Base-by-base conservation (phyloP, 352 stramenopile species). In the Lagenidium giganteum region DNA sequence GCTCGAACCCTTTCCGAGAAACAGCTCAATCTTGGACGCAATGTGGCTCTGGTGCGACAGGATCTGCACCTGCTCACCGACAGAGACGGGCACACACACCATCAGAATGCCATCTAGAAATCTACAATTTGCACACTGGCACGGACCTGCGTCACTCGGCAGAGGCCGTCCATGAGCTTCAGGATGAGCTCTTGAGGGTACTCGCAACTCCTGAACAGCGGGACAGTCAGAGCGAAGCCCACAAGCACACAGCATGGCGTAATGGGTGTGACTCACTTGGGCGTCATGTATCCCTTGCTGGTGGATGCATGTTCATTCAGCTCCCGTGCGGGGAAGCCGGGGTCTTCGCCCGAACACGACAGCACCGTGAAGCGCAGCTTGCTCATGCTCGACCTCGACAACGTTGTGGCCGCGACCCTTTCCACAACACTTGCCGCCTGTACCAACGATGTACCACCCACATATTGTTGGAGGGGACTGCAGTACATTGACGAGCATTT, bases 111-210 rank as follows among this genome's bases (percentile, higher is more conserved):
- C 5, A 24, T 32, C 17, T 32, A 47, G 17, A 46, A 17, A 8
- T 16, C 17, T 16, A 17, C 35, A 45, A 22, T 45, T 28, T 22
- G 24, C 28, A 40, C 29, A 47, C 21, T 12, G 38, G 16, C 17
- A 32, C 27, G 27, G 27, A 87, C 41, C 62, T 95, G 84, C 12
- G 66, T 84, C 34, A 96, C 12, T 20, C 79, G 64, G 21, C 71
- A 74, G n/a, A 61, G 42, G 8, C 83, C 84, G 16, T 88, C 73
- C 4, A 51, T n/a, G 28, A 97, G 66, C 33, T 76, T 60, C 25
- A 98, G 64, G 20, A 94, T 79, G 16, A 98, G 50, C 59, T 98
- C 91, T 50, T 97, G 87, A n/a, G 91, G 91, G 49, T 96, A 98
- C 47, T 91, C 70, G 61, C 87, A 96, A 57, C 95, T 96, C 33